A percentile compares a stretch with the other conserved stretches of the same genome.
These are phyloP conservation scores for Schizothecium vesticola DNA, from an alignment of 495 filamentous ascomycete species.

Conservation along the genomic window DNA sequence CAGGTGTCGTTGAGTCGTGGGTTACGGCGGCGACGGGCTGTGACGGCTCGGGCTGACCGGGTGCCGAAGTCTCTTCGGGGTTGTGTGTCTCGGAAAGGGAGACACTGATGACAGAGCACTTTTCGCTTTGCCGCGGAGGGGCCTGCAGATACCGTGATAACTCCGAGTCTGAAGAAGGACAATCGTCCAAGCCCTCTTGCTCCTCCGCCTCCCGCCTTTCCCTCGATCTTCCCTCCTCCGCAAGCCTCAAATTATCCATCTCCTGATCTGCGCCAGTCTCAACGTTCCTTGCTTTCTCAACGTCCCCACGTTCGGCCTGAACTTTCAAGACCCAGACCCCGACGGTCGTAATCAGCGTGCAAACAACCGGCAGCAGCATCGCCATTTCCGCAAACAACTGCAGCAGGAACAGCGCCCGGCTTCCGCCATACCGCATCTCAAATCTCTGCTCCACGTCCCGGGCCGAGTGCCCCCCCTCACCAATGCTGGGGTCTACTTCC, in stretches of 20 bases:
- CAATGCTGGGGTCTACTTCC: background rate
- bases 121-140: background rate
- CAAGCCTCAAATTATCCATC: background rate
- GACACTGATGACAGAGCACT: background rate
- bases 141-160: background rate
- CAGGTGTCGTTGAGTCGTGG: background rate
- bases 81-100: background rate
- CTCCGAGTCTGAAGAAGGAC: background rate
- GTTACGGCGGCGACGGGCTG: background rate
- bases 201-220: background rate
- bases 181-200: background rate
- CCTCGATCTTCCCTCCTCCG: background rate
- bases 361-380: background rate
- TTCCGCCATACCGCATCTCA: background rate
- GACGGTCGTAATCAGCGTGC: background rate
- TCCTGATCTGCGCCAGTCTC: background rate
- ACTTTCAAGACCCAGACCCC: background rate
- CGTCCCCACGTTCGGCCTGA: background rate
- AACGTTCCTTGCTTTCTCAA: background rate
- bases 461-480: background rate
- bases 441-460: background rate
- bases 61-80: background rate
- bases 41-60: background rate
- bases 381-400: background rate
- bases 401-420: background rate